These are phyloP conservation scores for Lactarius evosmus DNA, from an alignment of 768 basidiomycete species.

Conservation along the genomic window DNA sequence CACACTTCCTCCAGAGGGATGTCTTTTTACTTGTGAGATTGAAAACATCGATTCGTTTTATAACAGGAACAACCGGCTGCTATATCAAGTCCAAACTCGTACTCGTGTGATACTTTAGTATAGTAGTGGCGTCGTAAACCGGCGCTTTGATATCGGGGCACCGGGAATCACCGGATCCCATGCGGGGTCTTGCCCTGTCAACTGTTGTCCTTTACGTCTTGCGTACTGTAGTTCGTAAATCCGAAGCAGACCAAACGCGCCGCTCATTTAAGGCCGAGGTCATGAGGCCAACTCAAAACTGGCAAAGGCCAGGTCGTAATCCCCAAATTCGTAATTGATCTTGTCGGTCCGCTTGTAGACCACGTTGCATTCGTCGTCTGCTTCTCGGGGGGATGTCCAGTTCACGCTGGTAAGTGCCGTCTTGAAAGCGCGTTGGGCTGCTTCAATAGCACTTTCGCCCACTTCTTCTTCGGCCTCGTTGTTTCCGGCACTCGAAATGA, in stretches of 20 bases:
- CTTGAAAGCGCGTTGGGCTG: slow-evolving; percentile 71
- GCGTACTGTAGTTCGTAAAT: background rate
- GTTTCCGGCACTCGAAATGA: slow-evolving; percentile 70
- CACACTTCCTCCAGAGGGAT: background rate
- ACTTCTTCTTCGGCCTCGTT: slow-evolving; percentile 42
- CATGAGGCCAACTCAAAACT: slow-evolving; percentile 62
- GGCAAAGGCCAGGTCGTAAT: slow-evolving; percentile 86
- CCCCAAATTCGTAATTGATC: slow-evolving; percentile 97
- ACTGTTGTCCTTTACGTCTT: slow-evolving; percentile 4
- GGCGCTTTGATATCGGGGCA: background rate
- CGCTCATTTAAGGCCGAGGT: slow-evolving; percentile 18
- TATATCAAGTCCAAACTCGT: too few species aligned
- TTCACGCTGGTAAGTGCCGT: slow-evolving; percentile 46
- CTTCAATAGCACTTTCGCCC: slow-evolving; percentile 61
- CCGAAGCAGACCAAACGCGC: background rate
- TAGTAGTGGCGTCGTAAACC: slow-evolving; percentile 14
- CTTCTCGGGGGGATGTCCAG: slow-evolving; percentile 19
- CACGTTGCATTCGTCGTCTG: slow-evolving; percentile 29
- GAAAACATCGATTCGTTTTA: background rate
- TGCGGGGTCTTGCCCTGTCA: background rate
- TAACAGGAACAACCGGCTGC: background rate
- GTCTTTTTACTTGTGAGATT: background rate
- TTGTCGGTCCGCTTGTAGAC: slow-evolving; percentile 85
- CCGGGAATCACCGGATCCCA: slow-evolving; percentile 15
- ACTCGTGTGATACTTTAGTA: background rate